phyloP scores from a whole-genome alignment of 2,329 filamentous ascomycete species.

The Calonectria hawksworthii region DNA sequence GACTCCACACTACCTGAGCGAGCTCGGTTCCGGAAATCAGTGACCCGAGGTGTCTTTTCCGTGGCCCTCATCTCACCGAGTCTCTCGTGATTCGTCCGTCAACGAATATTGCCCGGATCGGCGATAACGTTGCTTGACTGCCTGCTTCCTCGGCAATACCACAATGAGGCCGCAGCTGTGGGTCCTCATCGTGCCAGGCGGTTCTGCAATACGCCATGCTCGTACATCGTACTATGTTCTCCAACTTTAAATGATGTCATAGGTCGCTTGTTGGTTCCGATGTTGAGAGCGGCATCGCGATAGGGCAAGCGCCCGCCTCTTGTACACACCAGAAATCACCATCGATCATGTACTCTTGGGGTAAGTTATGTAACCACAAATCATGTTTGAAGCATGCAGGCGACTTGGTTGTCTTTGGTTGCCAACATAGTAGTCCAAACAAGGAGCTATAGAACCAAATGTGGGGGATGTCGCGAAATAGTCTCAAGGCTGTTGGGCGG shows the following conservation, averaged over 20 bases:
- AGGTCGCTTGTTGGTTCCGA: constrained; percentile 50
- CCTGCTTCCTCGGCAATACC: neutral
- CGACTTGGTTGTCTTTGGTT: too few relatives aligned
- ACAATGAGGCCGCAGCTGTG: neutral
- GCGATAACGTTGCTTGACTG: constrained; percentile 28
- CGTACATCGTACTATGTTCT: constrained; percentile 52
- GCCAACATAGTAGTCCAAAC: too few relatives aligned
- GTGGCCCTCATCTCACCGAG: neutral
- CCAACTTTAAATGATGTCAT: constrained; percentile 51
- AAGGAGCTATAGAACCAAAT: too few relatives aligned
- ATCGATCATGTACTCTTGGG: constrained; percentile 48
- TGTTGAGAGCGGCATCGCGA: constrained; percentile 55
- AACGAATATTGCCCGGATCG: constrained; percentile 32
- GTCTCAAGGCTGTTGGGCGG: too few relatives aligned
- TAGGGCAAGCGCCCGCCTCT: constrained; percentile 74
- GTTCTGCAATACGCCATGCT: constrained; percentile 11
- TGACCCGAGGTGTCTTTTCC: neutral
- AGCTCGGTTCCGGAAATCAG: neutral
- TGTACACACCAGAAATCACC: constrained; percentile 68
- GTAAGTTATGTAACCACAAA: constrained; percentile 21
- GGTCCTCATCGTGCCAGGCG: constrained; percentile 30
- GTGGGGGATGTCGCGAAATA: too few relatives aligned
- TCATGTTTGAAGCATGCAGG: constrained; percentile 22
- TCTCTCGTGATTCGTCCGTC: too few relatives aligned
- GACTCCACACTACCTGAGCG: neutral